These are phyloP conservation scores for Arthrobotrys sphaeroides DNA, from an alignment of 2,329 filamentous ascomycete species.

Conservation along the genomic window DNA sequence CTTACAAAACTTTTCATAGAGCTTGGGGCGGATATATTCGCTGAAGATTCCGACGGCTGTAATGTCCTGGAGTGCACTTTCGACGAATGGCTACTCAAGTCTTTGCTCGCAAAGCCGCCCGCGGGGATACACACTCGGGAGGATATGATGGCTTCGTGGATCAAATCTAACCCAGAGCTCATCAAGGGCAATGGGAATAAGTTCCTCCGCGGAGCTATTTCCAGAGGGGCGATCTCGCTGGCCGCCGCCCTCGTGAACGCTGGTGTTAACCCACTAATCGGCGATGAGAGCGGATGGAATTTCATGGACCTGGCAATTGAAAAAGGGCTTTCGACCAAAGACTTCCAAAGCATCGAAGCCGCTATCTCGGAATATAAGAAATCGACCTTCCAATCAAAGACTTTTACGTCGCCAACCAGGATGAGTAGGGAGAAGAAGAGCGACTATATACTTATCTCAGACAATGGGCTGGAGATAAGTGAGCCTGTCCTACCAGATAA, in stretches of 20 bases:
- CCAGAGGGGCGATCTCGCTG: conserved; percentile 1
- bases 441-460: conserved; percentile 30
- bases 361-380: conserved; percentile 32
- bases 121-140: not conserved
- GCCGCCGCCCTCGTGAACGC: conserved; percentile 19
- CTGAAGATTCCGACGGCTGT: not conserved
- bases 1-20: conserved; percentile 12
- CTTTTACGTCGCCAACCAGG: conserved; percentile 18
- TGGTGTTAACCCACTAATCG: conserved; percentile 16
- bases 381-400: conserved; percentile 15
- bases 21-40: conserved; percentile 16
- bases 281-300: conserved; percentile 40
- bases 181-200: conserved; percentile 17
- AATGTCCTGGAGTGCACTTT: conserved; percentile 19
- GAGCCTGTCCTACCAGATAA: conserved; percentile 17
- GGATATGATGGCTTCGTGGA: conserved; percentile 20
- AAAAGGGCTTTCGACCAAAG: not conserved
- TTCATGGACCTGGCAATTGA: conserved; percentile 25
- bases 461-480: conserved; percentile 11
- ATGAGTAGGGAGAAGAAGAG: conserved; percentile 36
- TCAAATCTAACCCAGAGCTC: conserved; percentile 8
- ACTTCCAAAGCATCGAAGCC: not conserved
- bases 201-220: conserved; percentile 23
- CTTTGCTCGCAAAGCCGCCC: not conserved
- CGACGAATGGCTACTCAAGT: conserved; percentile 32